Conservation (phyloP, 805 yeast species). For the Metschnikowia kunwiensis region DNA sequence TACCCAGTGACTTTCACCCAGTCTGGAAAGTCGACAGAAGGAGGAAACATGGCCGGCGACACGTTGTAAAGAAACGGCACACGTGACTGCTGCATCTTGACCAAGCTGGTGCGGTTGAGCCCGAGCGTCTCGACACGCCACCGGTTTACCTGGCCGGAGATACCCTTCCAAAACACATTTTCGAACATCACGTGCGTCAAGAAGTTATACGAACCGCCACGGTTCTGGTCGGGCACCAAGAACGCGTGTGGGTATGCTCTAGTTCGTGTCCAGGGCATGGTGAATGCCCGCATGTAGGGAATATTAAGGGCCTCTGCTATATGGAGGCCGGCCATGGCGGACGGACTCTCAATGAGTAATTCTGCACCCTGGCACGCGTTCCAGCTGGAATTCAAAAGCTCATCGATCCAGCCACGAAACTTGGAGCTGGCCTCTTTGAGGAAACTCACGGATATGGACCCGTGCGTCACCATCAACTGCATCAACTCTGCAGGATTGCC, state of each 20-base stretch:
- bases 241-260: conserved; percentile 96
- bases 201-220: conserved; percentile 90
- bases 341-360: conserved; percentile 88
- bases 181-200: conserved; percentile 92
- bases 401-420: conserved; percentile 80
- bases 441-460: conserved; percentile 78
- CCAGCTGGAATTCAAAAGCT: conserved; percentile 74
- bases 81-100: conserved; percentile 66
- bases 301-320: conserved; percentile 88
- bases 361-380: conserved; percentile 81
- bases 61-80: conserved; percentile 89
- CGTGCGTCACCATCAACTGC: conserved; percentile 90
- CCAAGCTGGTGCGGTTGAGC: conserved; percentile 67
- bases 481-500: conserved; percentile 92
- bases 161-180: conserved; percentile 90
- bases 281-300: conserved; percentile 91
- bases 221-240: conserved; percentile 87
- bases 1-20: conserved; percentile 97
- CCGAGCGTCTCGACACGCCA: conserved; percentile 76
- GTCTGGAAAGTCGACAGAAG: conserved; percentile 88
- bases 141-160: conserved; percentile 76
- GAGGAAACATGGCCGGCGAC: conserved; percentile 85
- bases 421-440: conserved; percentile 77
- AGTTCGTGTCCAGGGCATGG: conserved; percentile 98
- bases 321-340: conserved; percentile 93